These are phyloP conservation scores for Cutaneotrichosporon cavernicola DNA, from an alignment of 1,284 basidiomycete species.

Conservation along the genomic window DNA sequence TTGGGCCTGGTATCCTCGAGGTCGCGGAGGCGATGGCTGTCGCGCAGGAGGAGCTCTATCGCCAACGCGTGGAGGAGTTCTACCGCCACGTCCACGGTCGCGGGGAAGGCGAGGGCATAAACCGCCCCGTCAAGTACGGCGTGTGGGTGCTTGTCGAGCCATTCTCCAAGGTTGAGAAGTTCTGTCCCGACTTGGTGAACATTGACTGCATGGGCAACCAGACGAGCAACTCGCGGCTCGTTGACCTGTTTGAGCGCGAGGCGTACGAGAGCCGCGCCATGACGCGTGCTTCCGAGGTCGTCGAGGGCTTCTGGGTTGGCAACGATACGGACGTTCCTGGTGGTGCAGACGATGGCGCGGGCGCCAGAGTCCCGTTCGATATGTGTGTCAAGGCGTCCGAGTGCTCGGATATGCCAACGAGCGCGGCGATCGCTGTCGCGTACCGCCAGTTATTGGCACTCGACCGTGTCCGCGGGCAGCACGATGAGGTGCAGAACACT, in stretches of 20 bases:
- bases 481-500: slow-evolving; percentile 21
- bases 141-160: slow-evolving; percentile 77
- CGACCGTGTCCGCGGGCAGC: slow-evolving; percentile 29
- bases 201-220: slow-evolving; percentile 55
- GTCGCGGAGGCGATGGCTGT: slow-evolving; percentile 56
- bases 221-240: slow-evolving; percentile 48
- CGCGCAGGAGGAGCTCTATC: slow-evolving; percentile 49
- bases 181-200: slow-evolving; percentile 57
- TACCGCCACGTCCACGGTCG: slow-evolving; percentile 32
- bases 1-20: slow-evolving; percentile 50
- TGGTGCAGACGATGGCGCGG: slow-evolving; percentile 41
- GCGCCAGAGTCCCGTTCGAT: slow-evolving; percentile 41
- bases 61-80: slow-evolving; percentile 43
- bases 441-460: slow-evolving; percentile 38
- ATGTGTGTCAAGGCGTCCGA: slow-evolving; percentile 52
- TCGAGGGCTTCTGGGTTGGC: slow-evolving; percentile 59
- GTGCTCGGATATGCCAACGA: slow-evolving; percentile 48
- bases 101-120: slow-evolving; percentile 39
- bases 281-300: slow-evolving; percentile 79
- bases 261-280: slow-evolving; percentile 42
- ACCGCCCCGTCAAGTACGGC: slow-evolving; percentile 67
- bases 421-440: slow-evolving; percentile 27
- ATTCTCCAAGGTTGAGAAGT: slow-evolving; percentile 57
- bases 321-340: slow-evolving; percentile 53
- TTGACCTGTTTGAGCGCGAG: slow-evolving; percentile 57